phyloP scores from a whole-genome alignment of 805 yeast species.

The Starmera dryadoides region DNA sequence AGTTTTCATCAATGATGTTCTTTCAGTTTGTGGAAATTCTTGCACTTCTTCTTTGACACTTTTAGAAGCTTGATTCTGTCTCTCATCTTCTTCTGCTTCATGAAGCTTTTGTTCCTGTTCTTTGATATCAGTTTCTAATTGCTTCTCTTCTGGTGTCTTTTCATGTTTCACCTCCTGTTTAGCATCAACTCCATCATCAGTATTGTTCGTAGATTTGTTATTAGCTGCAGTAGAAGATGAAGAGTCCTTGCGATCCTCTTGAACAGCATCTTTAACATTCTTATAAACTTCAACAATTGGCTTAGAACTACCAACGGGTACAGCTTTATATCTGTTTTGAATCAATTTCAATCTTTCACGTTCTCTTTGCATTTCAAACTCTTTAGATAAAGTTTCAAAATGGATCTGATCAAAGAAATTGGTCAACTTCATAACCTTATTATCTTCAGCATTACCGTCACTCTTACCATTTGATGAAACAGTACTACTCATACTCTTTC shows the following conservation, averaged over 20 bases:
- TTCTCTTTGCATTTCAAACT: slow-evolving; percentile 84
- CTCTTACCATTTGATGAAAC: slow-evolving; percentile 5
- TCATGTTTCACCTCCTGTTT: slow-evolving; percentile 3
- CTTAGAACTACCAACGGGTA: slow-evolving; percentile 63
- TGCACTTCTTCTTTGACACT: slow-evolving; percentile 9
- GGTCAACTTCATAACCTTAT: slow-evolving; percentile 59
- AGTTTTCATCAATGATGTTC: slow-evolving; percentile 71
- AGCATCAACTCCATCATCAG: slow-evolving; percentile 7
- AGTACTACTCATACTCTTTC: slow-evolving; percentile 10
- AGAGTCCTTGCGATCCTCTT: slow-evolving; percentile 36
- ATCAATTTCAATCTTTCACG: slow-evolving; percentile 60
- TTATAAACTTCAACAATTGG: slow-evolving; percentile 91
- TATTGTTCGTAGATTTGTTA: too few relatives aligned
- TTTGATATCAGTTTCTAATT: slow-evolving; percentile 2
- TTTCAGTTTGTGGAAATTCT: slow-evolving; percentile 45
- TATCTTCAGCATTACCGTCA: slow-evolving; percentile 17
- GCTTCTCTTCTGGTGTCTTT: slow-evolving; percentile 3
- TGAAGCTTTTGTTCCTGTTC: slow-evolving; percentile 14
- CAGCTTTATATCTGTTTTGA: slow-evolving; percentile 54
- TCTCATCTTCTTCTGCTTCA: slow-evolving; percentile 1
- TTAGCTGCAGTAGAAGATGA: slow-evolving; percentile 9
- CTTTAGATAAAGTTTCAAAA: slow-evolving; percentile 72
- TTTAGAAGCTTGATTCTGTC: slow-evolving; percentile 5
- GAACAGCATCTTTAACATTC: slow-evolving; percentile 83
- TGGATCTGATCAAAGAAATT: slow-evolving; percentile 67